Evolutionary conservation across 257 asterid species (phyloP).

Genomic region (Perilla frutescens): DNA sequence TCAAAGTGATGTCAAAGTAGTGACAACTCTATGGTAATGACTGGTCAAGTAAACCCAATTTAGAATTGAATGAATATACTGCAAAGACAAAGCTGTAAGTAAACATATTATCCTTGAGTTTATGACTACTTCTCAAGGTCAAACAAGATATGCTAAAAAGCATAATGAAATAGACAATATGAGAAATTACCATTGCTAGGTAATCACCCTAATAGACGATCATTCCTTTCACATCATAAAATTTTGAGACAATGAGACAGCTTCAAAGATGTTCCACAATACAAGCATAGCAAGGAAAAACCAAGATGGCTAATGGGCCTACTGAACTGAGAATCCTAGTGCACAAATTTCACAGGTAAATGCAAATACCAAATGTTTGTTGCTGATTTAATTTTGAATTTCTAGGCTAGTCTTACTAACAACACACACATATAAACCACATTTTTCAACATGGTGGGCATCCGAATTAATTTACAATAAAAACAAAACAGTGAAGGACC

Average conservation of each 20-base stretch:
- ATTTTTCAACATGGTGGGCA: neutral
- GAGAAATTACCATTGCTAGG: neutral
- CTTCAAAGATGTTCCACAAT: neutral
- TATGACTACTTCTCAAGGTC: neutral
- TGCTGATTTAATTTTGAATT: neutral
- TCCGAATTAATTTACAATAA: neutral
- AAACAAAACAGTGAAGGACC: neutral
- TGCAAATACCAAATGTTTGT: neutral
- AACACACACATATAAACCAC: neutral
- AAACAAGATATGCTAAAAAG: neutral
- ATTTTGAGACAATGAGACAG: neutral
- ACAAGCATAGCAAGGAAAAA: conserved; percentile 10
- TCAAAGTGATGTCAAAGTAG: neutral
- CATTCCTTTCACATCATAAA: neutral
- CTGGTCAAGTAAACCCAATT: neutral
- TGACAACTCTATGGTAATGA: neutral
- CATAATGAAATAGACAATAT: neutral
- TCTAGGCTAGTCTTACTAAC: neutral
- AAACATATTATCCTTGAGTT: neutral
- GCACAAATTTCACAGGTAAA: neutral
- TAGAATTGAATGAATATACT: neutral
- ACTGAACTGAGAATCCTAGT: neutral
- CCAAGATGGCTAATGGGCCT: neutral
- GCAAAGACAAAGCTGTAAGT: neutral
- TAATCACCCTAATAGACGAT: neutral